Base-by-base conservation (phyloP, 768 basidiomycete species). In the Mycena floridula region DNA sequence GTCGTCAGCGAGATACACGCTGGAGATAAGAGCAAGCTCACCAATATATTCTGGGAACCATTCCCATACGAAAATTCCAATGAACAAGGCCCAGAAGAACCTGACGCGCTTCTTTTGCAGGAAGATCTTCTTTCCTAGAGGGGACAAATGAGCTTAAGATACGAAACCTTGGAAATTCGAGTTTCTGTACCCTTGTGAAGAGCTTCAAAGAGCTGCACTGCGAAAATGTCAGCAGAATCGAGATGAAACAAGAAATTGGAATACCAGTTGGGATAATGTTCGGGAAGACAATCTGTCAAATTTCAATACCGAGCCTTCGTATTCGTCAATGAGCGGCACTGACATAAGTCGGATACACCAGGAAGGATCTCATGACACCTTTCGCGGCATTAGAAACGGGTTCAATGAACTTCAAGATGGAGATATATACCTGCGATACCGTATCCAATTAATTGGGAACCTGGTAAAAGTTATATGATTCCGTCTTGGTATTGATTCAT, bases 271-370 rank as follows among this genome's bases (percentile, higher is more conserved):
- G 68, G 46, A 71, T 57, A 21, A 68, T 54, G 44, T 59, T 64
- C n/a, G 64, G 74, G 59, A 58, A 74, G 39, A 65, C 66, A 4
- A 64, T 61, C n/a, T n/a, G n/a, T n/a, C n/a, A n/a, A n/a, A n/a
- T n/a, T n/a, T n/a, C n/a, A n/a, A n/a, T n/a, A n/a, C n/a, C n/a
- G n/a, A n/a, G n/a, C n/a, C n/a, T n/a, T n/a, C n/a, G n/a, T n/a
- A n/a, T n/a, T n/a, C n/a, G n/a, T n/a, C n/a, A n/a, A n/a, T n/a
- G n/a, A n/a, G n/a, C n/a, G n/a, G n/a, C n/a, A n/a, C n/a, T n/a
- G n/a, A n/a, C n/a, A 43, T 57, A 70, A 1, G 72, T 73, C 4
- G 77, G 66, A 32, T 74, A 74, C 3, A 79, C 72, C 30, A 76
- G 65, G 52, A 77, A 68, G 20, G 69, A 61, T 11, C 71, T 56